Percentiles rank a stretch among this genome's conserved stretches.
Conservation (phyloP, 2,329 filamentous ascomycete genomes). For the Lasiodiplodia citricola region DNA sequence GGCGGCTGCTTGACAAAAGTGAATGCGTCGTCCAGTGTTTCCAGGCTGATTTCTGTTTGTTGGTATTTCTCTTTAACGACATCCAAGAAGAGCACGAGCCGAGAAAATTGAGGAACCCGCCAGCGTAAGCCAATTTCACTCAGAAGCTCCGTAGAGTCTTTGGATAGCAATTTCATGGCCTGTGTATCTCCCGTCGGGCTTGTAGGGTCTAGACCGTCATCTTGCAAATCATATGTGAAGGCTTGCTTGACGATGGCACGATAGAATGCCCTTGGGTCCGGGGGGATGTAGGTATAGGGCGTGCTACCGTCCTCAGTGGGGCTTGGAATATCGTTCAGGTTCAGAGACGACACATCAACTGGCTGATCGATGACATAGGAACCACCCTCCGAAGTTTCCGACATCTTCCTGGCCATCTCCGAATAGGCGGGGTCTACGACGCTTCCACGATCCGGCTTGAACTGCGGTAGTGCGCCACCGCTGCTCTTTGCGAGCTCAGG, state of each 20-base stretch:
- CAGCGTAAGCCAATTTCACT: conserved; percentile 86
- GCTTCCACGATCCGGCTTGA: conserved; percentile 50
- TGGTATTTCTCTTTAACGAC: conserved; percentile 84
- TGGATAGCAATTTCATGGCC: conserved; percentile 66
- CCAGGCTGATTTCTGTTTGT: conserved; percentile 78
- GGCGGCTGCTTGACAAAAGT: conserved; percentile 77
- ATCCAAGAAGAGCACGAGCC: conserved; percentile 82
- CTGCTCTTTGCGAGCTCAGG: conserved; percentile 83
- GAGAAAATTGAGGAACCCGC: conserved; percentile 84
- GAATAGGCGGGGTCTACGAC: conserved; percentile 48
- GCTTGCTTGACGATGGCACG: conserved; percentile 81
- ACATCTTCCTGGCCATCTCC: conserved; percentile 54
- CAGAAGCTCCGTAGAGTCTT: conserved; percentile 79
- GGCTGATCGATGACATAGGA: conserved; percentile 70
- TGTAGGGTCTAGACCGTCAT: conserved; percentile 57
- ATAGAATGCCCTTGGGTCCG: conserved; percentile 82
- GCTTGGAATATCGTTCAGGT: conserved; percentile 53
- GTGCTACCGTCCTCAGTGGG: conserved; percentile 57
- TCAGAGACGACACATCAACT: conserved; percentile 70
- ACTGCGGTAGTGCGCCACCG: conserved; percentile 64
- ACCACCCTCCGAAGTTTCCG: conserved; percentile 50
- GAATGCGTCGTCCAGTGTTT: conserved; percentile 84
- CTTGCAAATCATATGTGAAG: conserved; percentile 65
- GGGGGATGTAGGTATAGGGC: conserved; percentile 87
- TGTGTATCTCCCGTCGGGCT: conserved; percentile 55